Evolutionary conservation across 1,284 basidiomycete species (phyloP).

Genomic region (Papiliotrema fonsecae): DNA sequence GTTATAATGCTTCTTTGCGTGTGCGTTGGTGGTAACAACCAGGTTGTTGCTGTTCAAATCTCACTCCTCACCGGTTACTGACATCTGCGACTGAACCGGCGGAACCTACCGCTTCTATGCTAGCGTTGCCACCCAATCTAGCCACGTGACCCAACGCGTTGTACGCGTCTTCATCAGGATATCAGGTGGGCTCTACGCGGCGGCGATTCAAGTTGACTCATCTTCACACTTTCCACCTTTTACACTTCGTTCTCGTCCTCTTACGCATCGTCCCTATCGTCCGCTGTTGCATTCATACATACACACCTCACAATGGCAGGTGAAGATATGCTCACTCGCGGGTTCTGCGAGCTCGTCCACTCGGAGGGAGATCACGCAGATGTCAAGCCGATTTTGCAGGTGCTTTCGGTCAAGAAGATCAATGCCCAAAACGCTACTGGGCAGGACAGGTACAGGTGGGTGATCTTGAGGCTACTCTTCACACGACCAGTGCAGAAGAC

Average conservation of each 20-base stretch:
- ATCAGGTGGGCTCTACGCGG: too few relatives aligned
- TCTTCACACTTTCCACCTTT: neutral
- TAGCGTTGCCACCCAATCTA: too few relatives aligned
- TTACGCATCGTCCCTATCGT: conserved; percentile 6
- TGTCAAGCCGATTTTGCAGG: conserved; percentile 66
- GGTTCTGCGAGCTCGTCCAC: conserved; percentile 35
- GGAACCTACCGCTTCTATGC: too few relatives aligned
- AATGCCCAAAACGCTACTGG: conserved; percentile 37
- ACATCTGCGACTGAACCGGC: too few relatives aligned
- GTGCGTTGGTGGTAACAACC: too few relatives aligned
- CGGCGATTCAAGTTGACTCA: conserved; percentile 10
- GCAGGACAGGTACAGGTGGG: conserved; percentile 46
- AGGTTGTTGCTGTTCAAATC: too few relatives aligned
- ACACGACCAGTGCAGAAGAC: neutral
- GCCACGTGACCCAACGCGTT: too few relatives aligned
- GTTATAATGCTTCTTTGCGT: too few relatives aligned
- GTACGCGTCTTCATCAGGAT: too few relatives aligned
- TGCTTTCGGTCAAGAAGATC: conserved; percentile 78
- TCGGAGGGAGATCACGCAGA: conserved; percentile 26
- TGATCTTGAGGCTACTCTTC: neutral
- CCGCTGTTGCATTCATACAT: neutral
- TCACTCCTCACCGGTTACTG: too few relatives aligned
- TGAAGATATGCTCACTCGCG: conserved; percentile 31
- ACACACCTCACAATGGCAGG: neutral
- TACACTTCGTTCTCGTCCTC: neutral